Conservation (phyloP, 169 alveolate species). For the Plasmodium inui region DNA sequence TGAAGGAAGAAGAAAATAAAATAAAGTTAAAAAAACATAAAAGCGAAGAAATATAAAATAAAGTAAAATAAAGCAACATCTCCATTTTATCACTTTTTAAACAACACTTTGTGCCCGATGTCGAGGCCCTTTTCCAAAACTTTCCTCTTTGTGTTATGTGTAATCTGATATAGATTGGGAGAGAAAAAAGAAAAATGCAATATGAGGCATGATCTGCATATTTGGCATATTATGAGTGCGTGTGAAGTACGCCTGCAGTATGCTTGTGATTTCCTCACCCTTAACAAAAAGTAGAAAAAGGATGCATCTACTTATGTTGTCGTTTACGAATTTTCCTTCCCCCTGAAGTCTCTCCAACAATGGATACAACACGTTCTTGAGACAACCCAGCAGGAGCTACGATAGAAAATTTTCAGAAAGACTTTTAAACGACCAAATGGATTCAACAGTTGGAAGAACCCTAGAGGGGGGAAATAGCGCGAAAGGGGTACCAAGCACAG, state of each 20-base stretch:
- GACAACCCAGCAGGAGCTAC: background rate
- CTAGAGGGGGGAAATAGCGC: background rate
- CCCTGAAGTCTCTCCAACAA: background rate
- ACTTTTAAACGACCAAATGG: background rate
- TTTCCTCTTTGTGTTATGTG: background rate
- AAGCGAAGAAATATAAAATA: too few species aligned
- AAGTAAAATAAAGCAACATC: background rate
- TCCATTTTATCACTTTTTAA: background rate
- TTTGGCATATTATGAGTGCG: background rate
- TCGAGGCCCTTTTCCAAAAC: background rate
- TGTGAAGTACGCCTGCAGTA: background rate
- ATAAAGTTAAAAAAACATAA: too few species aligned
- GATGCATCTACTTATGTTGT: background rate
- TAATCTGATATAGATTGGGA: background rate
- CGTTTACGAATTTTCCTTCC: background rate
- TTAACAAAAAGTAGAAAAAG: background rate
- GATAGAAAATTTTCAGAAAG: conserved; percentile 1
- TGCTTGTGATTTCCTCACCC: background rate
- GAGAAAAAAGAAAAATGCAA: background rate
- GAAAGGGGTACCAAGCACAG: background rate
- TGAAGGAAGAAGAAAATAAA: background rate
- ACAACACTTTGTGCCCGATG: background rate
- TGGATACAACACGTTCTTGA: background rate
- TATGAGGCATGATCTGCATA: background rate
- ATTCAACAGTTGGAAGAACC: background rate